Evolutionary conservation across 331 rosid species (phyloP), one percentile per base, ranked within the genome.

Genomic region (Saraca asoca): DNA sequence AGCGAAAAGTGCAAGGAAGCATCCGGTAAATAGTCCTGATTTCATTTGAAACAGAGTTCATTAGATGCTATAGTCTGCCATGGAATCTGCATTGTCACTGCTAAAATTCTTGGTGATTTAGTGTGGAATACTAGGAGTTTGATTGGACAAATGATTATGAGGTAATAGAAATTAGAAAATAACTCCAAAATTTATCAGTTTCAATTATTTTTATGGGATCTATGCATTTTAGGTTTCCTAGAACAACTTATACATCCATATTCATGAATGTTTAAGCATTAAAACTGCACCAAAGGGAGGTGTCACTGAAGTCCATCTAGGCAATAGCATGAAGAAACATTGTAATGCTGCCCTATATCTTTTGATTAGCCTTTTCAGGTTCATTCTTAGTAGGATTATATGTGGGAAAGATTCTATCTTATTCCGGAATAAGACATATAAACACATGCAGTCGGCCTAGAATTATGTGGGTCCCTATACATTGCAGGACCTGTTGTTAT

Each of bases 1-100:
- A 31, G 75, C 88, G 11, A 90, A 80, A 49, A 94, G 96, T 1
- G 92, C 96, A 35, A 82, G 7, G 50, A 94, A 77, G 65, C 97
- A 85, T 51, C 99, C 99, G 5, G 95, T 70, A 65, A 94, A 90
- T 66, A 94, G 75, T 46, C 99, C 99, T 94, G 84, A 39, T 72
- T 48, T 50, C 62, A 20, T 67, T 33, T 58, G 16, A 43, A 68
- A 48, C 34, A 57, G 3, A 61, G 56, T 48, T 17, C 24, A 52
- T 45, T 58, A 62, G 64, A 41, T 58, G 54, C 35, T 63, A 34
- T 51, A 63, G 55, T 12, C 67, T 54, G 53, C 9, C 31, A 42
- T 16, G 10, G 9, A 17, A 10, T 39, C 17, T 12, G 4, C 56
- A 50, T 31, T 53, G 6, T 45, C 61, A 11, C 4, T n/a, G 17